Evolutionary conservation across 2,329 filamentous ascomycete genomes (phyloP).

Genomic region (Aspergillus sp.): DNA sequence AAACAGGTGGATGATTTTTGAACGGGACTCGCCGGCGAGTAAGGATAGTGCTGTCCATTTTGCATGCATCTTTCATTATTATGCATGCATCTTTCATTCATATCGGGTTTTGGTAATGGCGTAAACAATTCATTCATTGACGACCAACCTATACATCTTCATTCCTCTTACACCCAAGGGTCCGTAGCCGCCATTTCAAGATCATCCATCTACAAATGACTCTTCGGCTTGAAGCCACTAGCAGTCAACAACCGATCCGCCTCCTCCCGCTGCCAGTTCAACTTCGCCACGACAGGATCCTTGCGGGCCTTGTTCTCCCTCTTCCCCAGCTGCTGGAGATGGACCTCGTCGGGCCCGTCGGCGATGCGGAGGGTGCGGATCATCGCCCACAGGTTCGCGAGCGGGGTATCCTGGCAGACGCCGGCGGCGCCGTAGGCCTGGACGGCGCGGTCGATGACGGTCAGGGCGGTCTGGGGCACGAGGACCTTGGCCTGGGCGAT

Average conservation of each 20-base stretch:
- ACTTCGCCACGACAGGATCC: conserved; percentile 33
- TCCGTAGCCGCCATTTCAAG: no score
- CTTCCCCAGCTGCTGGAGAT: conserved; percentile 52
- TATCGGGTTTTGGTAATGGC: no score
- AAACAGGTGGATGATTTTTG: conserved; percentile 17
- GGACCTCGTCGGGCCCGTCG: conserved; percentile 95
- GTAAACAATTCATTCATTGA: no score
- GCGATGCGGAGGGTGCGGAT: conserved; percentile 77
- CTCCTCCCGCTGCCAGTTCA: conserved; percentile 34
- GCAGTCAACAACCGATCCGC: conserved; percentile 28
- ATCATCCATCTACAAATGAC: conserved; percentile 18
- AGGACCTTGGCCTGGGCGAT: conserved; percentile 94
- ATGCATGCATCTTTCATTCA: no score
- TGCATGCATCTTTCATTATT: no score
- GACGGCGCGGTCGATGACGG: conserved; percentile 86
- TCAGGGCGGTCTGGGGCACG: conserved; percentile 69
- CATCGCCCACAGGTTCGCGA: conserved; percentile 72
- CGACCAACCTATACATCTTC: no score
- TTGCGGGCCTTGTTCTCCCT: conserved; percentile 45
- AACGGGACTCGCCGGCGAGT: conserved; percentile 15
- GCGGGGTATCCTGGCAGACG: conserved; percentile 86
- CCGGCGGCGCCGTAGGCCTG: conserved; percentile 88
- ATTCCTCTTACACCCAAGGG: conserved; percentile 7
- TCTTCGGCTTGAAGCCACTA: conserved; percentile 29
- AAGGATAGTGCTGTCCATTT: no score